Conservation (phyloP, 441 rosid genomes). For the Erysimum pusillum region DNA sequence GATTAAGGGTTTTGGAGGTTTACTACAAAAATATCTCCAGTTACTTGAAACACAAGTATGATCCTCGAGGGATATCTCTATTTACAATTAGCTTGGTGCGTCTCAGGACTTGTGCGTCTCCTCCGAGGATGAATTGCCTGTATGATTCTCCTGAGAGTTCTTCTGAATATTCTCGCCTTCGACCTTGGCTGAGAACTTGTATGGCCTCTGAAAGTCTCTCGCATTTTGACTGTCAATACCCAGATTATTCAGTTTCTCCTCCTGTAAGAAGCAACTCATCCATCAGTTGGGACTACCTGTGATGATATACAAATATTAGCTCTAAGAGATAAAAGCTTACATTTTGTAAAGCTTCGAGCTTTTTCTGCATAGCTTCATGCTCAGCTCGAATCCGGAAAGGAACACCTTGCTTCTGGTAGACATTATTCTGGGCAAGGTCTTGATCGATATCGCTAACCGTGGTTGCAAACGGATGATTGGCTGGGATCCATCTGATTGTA, state of each 20-base stretch:
- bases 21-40: constrained; percentile 18
- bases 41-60: constrained; percentile 36
- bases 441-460: constrained; percentile 85
- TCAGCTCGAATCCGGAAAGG: constrained; percentile 93
- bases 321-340: constrained; percentile 49
- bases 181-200: constrained; percentile 61
- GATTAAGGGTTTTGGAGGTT: constrained; percentile 3
- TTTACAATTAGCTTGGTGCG: constrained; percentile 23
- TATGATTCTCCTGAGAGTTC: constrained; percentile 46
- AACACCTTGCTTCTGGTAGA: constrained; percentile 92
- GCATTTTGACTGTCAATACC: constrained; percentile 69
- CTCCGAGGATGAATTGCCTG: constrained; percentile 61
- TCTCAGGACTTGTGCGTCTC: constrained; percentile 61
- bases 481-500: constrained; percentile 93
- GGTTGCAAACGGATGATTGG: constrained; percentile 97
- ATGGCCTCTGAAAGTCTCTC: constrained; percentile 80
- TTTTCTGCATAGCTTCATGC: constrained; percentile 90
- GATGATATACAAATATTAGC: not conserved
- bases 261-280: constrained; percentile 59
- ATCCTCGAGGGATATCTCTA: constrained; percentile 21
- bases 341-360: constrained; percentile 82
- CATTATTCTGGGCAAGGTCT: constrained; percentile 91
- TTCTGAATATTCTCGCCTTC: constrained; percentile 54
- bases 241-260: constrained; percentile 73
- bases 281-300: not conserved